Base-by-base conservation (phyloP, 805 yeast species). In the Candida vaughaniae region DNA sequence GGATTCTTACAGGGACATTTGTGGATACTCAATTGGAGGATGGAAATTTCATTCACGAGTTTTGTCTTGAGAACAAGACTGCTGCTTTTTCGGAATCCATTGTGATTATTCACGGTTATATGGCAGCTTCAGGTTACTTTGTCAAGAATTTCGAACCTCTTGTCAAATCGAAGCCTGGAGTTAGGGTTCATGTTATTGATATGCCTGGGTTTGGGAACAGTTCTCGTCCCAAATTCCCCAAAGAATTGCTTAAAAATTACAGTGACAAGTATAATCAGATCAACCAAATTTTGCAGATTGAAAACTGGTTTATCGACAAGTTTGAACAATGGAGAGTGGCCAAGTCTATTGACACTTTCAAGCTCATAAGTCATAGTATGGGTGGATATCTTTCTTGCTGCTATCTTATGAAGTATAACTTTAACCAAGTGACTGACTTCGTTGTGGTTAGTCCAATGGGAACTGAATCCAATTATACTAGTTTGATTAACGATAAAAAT, bases 121-220 rank as follows among this genome's bases (percentile, higher is more conserved):
- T 67, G 73, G 73, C 73, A 2, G 71, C 73, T 1, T 47, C 61
- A 41, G 73, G 72, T 4, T 67, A 58, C 45, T 66, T 64, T 35
- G 50, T 66, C 35, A 64, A 64, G 45, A 67, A 66, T 35, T 47
- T 64, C 17, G 71, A 64, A 39, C 42, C 41, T 3, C 38, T 66
- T n/a, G 49, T 59, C 16, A 49, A 50, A 25, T 42, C 60, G 4
- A 52, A 51, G 33, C 60, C 62, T 3, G 65, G 68, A 5, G 18
- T 64, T n/a, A 48, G 52, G 7, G 44, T 67, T 11, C 73, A 67
- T 43, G 54, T 64, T n/a, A 55, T 67, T 26, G 73, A 67, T 36
- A 39, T 66, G 45, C 68, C 70, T 4, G 73, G 73, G 3, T 67
- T 66, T 42, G 73, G 73, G 5, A 67, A 67, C 36, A 64, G 70